Conservation (phyloP, 2,329 filamentous ascomycete species). For the Hawksworthiomyces lignivorus region DNA sequence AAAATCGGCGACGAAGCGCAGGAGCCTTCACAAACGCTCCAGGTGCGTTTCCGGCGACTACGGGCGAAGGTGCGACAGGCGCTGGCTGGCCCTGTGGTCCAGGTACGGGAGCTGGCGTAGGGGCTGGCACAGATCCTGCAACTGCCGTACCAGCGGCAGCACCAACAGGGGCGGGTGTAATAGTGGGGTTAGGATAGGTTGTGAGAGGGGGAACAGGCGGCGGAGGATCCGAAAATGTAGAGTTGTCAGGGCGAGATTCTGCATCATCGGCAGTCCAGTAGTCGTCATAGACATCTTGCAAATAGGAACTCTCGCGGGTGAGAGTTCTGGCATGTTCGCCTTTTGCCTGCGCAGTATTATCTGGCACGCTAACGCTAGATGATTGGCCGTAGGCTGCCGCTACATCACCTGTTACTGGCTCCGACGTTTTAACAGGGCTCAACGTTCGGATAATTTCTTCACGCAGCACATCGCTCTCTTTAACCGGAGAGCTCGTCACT, state of each 20-base stretch:
- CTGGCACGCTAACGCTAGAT: no score
- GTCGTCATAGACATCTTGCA: slow-evolving; percentile 59
- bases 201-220: slow-evolving; percentile 3
- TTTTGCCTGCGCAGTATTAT: background rate
- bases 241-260: slow-evolving; percentile 9
- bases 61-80: no score
- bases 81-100: no score
- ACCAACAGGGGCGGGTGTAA: background rate
- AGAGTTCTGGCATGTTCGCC: slow-evolving; percentile 1
- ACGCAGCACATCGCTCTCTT: slow-evolving; percentile 63
- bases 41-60: background rate
- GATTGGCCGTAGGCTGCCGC: no score
- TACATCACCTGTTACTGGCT: background rate
- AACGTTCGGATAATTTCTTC: slow-evolving; percentile 70
- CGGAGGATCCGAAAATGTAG: background rate
- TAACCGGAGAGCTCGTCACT: slow-evolving; percentile 42
- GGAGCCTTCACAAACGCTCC: background rate
- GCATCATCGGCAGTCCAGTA: slow-evolving; percentile 52
- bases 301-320: slow-evolving; percentile 51
- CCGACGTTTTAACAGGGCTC: slow-evolving; percentile 36
- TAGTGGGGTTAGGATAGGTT: background rate
- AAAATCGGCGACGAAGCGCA: slow-evolving; percentile 27
- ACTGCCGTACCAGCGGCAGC: background rate
- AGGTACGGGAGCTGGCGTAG: background rate
- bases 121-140: background rate